Base-by-base conservation (phyloP, 495 filamentous ascomycete genomes). In the Hypoxylon lenormandii region DNA sequence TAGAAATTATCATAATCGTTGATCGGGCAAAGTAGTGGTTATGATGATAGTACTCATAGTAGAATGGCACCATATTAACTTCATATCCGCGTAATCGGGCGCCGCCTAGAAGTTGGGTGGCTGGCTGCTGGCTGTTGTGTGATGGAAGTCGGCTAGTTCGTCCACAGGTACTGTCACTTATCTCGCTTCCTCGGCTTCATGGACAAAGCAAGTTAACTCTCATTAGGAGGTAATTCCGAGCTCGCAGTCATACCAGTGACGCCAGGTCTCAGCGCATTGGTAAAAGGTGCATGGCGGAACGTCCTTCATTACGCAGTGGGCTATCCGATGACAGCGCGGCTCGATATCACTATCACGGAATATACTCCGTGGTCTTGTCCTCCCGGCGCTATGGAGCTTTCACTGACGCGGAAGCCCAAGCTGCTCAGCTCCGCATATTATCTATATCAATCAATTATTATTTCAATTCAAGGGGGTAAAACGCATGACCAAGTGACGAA, bases 201-300 rank as follows among this genome's bases (percentile, higher is more conserved):
- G 36, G 49, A 60, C 43, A 49, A 49, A 42, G 26, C 50, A 47
- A 5, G 26, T 55, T 52, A 13, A 42, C 42, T 50, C 37, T 16
- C 26, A 21, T 36, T 50, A 58, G 58, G 38, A 47, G 55, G 18
- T 19, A 53, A 28, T 51, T 13, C 28, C 30, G 19, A 22, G 43
- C 8, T 40, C 11, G 53, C 3, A 10, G 50, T 40, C 16, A n/a
- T 46, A 51, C 51, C 26, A 22, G 18, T 33, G 46, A 57, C 13
- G 23, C 13, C 40, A 36, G 13, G 26, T n/a, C 6, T 77, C 77
- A 15, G 60, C 72, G 2, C 77, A 80, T 69, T 83, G 78, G 80
- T 79, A 81, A 72, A 77, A 79, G 61, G 82, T 86, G 79, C 85
- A 87, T 72, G 83, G 86, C 63, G 83, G 86, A 75, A 79, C 81